Evolutionary conservation across 129 eudicot species (phyloP), one percentile per base, ranked within the genome.

Genomic region (Flaveria brownii): DNA sequence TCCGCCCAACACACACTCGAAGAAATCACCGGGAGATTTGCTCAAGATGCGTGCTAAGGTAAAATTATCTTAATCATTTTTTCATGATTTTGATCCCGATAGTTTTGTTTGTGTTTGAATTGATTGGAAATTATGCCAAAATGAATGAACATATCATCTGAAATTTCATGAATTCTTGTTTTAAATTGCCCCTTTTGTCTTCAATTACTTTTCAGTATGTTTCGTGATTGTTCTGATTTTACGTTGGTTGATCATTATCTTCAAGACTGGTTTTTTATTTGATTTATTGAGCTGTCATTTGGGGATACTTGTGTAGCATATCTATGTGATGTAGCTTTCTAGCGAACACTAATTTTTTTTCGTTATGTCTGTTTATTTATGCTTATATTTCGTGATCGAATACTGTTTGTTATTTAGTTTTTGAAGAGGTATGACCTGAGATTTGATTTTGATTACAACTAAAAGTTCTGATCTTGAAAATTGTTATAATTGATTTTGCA

Each of bases 1-100:
- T 68, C 57, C 47, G 49, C 50, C 69, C 20, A 57, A 11, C 51
- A 12, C 2, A 50, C 23, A 63, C 72, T 55, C 26, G 14, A 12
- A 28, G 49, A 50, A 50, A 55, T 66, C 65, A 12, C 70, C 41
- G 2, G 10, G 60, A 83, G 39, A 20, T 64, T 49, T 33, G 49
- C 3, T 11, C 73, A 78, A 78, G 77, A 83, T 83, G 83, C 86
- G 86, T 78, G 86, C 86, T 26, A 83, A 83, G 86, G 86, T 78
- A 78, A 68, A 68, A 7, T 46, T 15, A 3, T 12, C 30, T 42
- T 43, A 5, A 5, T 36, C 7, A 36, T 36, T 3, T 16, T 2
- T 1, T 2, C 9, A 5, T 16, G 0, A 7, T 61, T 20, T 15
- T 1, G 23, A 41, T 7, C 3, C 2, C 11, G 1, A 7, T 14